These are phyloP conservation scores for Sanguinoderma infundibulare DNA, from an alignment of 1,284 basidiomycete species.

Conservation along the genomic window DNA sequence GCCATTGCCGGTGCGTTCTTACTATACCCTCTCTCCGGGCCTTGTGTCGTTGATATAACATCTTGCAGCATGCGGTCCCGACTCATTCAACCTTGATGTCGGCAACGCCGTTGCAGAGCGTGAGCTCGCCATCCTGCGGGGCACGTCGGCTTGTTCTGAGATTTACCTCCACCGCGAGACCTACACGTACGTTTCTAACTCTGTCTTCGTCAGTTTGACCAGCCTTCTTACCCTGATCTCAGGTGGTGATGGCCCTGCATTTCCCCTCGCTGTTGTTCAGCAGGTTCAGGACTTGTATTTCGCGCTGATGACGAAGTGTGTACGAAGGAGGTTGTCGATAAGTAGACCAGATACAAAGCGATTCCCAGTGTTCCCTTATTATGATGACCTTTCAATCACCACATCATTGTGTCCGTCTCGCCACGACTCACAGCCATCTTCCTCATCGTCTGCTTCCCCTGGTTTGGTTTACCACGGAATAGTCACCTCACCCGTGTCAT, in stretches of 20 bases:
- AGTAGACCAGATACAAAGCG: too few relatives aligned
- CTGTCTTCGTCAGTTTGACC: neutral
- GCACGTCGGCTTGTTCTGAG: constrained; percentile 11
- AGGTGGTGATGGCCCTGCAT: neutral
- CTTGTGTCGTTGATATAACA: neutral
- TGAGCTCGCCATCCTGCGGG: constrained; percentile 33
- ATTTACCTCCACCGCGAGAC: constrained; percentile 14
- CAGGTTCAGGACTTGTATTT: too few relatives aligned
- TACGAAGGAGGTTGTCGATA: too few relatives aligned
- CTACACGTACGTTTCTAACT: neutral
- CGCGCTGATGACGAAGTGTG: too few relatives aligned
- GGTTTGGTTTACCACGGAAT: too few relatives aligned
- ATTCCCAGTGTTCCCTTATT: too few relatives aligned
- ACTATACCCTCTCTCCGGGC: neutral
- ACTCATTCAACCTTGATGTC: constrained; percentile 39
- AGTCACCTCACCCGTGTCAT: too few relatives aligned
- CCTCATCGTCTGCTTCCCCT: too few relatives aligned
- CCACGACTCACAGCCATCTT: too few relatives aligned
- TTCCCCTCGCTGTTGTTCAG: too few relatives aligned
- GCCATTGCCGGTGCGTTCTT: constrained; percentile 28
- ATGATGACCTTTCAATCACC: too few relatives aligned
- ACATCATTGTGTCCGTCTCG: too few relatives aligned
- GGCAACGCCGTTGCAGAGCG: constrained; percentile 41
- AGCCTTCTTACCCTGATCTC: neutral
- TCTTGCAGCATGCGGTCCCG: constrained; percentile 40